A percentile compares a stretch with the other conserved stretches of the same genome.
These are phyloP conservation scores for Fagus crenata DNA, from an alignment of 306 rosid genomes.

Conservation along the genomic window DNA sequence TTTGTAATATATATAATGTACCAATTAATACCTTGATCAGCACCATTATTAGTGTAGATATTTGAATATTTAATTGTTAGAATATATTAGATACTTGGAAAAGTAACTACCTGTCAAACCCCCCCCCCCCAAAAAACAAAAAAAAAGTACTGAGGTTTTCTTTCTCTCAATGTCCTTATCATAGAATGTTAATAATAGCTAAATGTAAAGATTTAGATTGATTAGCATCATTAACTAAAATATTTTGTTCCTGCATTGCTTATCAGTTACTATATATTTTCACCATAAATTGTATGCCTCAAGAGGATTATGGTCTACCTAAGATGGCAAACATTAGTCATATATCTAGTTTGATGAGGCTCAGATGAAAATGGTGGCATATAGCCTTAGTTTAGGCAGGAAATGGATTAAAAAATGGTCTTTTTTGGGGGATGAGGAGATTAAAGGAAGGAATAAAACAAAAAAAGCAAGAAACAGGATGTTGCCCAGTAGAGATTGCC, in stretches of 20 bases:
- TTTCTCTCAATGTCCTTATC: not conserved
- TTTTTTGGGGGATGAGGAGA: not conserved
- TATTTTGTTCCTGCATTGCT: slow-evolving; percentile 9
- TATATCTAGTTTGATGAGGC: slow-evolving; percentile 21
- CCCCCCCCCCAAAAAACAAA: too few relatives aligned
- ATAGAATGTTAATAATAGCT: not conserved
- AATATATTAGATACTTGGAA: not conserved
- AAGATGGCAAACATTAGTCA: slow-evolving; percentile 12
- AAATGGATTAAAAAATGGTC: slow-evolving; percentile 1
- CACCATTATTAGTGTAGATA: not conserved
- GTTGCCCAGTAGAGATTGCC: not conserved
- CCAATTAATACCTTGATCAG: not conserved
- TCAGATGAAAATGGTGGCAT: slow-evolving; percentile 14
- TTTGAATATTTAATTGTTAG: not conserved
- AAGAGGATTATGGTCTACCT: slow-evolving; percentile 7
- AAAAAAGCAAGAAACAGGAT: not conserved
- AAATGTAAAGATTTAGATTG: not conserved
- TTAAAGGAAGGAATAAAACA: not conserved
- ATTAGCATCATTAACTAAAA: not conserved
- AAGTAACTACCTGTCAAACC: not conserved
- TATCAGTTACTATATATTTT: slow-evolving; percentile 15
- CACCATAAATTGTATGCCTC: slow-evolving; percentile 12
- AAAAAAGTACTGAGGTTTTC: not conserved
- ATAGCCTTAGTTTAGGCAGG: slow-evolving; percentile 11
- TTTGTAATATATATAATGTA: not conserved